These are phyloP conservation scores for Ogataea salicorniae DNA, from an alignment of 805 yeast species.

Conservation along the genomic window DNA sequence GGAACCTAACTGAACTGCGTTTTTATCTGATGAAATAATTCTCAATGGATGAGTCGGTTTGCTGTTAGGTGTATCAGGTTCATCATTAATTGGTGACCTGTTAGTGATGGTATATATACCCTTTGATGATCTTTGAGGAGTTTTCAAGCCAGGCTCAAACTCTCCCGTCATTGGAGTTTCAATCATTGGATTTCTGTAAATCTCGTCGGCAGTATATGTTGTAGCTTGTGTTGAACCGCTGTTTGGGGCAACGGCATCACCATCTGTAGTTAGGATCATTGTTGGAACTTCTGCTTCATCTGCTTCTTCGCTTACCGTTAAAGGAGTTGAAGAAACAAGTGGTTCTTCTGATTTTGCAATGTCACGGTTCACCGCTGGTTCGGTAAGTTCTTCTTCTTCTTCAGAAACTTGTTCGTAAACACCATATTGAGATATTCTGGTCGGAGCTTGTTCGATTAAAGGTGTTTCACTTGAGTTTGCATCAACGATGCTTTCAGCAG, in stretches of 20 bases:
- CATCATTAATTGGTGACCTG: neutral
- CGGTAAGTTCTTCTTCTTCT: conserved; percentile 5
- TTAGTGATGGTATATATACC: neutral
- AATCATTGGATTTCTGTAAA: conserved; percentile 11
- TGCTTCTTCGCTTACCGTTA: neutral
- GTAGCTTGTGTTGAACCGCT: neutral
- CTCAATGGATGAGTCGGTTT: conserved; percentile 15
- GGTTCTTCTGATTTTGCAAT: neutral
- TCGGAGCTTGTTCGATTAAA: conserved; percentile 9
- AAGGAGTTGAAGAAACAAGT: conserved; percentile 6
- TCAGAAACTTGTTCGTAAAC: conserved; percentile 16
- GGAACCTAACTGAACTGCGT: conserved; percentile 11
- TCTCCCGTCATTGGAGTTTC: conserved; percentile 12
- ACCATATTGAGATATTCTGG: conserved; percentile 18
- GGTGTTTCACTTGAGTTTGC: conserved; percentile 3
- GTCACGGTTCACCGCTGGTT: neutral
- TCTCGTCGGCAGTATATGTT: neutral
- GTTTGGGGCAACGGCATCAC: neutral
- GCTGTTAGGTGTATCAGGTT: conserved; percentile 11
- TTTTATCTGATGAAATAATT: conserved; percentile 4
- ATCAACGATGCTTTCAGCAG: conserved; percentile 8
- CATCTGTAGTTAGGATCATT: neutral
- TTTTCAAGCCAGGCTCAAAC: conserved; percentile 5
- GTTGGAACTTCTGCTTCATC: conserved; percentile 2
- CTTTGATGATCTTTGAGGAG: conserved; percentile 2